Percentiles rank a stretch among this genome's conserved stretches.
phyloP scores from a whole-genome alignment of 768 basidiomycete genomes.

The Kwoniella mangroviensis region DNA sequence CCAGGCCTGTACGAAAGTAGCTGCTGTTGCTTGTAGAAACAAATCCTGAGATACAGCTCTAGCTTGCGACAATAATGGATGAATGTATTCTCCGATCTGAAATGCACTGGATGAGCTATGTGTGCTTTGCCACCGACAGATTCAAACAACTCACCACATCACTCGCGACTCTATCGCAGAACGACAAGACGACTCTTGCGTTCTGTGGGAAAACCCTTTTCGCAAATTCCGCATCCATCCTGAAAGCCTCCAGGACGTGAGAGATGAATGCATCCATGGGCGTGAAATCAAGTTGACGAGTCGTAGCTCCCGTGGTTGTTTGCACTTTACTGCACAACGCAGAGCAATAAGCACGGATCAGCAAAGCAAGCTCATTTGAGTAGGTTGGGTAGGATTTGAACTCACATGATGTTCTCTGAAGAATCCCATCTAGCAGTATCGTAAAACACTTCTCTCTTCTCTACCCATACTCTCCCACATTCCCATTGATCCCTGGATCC shows the following conservation, averaged over 20 bases:
- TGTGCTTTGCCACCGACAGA: not conserved
- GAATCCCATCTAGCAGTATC: slow-evolving; percentile 79
- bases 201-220: slow-evolving; percentile 82
- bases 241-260: slow-evolving; percentile 68
- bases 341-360: not conserved
- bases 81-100: slow-evolving; percentile 85
- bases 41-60: slow-evolving; percentile 69
- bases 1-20: slow-evolving; percentile 86
- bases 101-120: not conserved
- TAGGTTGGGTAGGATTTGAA: slow-evolving; percentile 4
- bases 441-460: slow-evolving; percentile 93
- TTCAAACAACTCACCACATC: slow-evolving; percentile 66
- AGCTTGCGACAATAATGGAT: slow-evolving; percentile 74
- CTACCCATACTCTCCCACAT: slow-evolving; percentile 91
- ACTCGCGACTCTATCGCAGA: slow-evolving; percentile 78
- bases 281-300: slow-evolving; percentile 75
- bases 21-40: slow-evolving; percentile 86
- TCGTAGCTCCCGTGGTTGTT: slow-evolving; percentile 42
- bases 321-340: slow-evolving; percentile 46
- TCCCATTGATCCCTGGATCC: slow-evolving; percentile 70
- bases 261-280: slow-evolving; percentile 92
- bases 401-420: slow-evolving; percentile 67
- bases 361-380: too few relatives aligned
- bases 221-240: slow-evolving; percentile 77
- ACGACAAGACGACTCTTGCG: slow-evolving; percentile 76